Percentiles rank a stretch among this genome's conserved stretches.
phyloP scores from a whole-genome alignment of 495 filamentous ascomycete genomes.

The Rusavskia elegans region DNA sequence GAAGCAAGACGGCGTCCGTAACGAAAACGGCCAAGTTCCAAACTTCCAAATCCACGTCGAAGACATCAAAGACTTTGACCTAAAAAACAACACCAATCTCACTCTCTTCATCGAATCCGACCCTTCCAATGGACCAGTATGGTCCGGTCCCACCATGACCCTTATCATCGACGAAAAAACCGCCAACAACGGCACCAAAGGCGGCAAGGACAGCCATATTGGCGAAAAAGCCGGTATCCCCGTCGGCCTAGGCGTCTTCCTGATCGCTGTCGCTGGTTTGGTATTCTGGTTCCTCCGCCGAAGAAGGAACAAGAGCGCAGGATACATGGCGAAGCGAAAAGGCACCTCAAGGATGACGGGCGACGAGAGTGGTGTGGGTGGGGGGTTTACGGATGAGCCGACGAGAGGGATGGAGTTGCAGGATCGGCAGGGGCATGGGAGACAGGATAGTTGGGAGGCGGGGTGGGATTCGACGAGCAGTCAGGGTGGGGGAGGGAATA shows the following conservation, averaged over 20 bases:
- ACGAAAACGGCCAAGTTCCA: not conserved
- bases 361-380: not conserved
- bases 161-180: not conserved
- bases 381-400: not conserved
- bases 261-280: not conserved
- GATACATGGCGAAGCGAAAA: not conserved
- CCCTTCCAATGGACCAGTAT: not conserved
- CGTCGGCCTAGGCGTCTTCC: not conserved
- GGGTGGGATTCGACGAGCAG: not conserved
- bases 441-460: not conserved
- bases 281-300: not conserved
- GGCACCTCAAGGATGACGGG: not conserved
- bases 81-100: not conserved
- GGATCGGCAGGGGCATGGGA: not conserved
- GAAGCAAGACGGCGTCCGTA: not conserved
- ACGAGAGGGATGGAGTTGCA: constrained; percentile 2
- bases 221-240: not conserved
- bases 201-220: not conserved
- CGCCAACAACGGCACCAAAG: not conserved
- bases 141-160: not conserved
- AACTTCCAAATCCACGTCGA: not conserved
- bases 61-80: not conserved
- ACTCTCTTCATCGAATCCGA: not conserved
- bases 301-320: not conserved
- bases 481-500: not conserved